A percentile compares a stretch with the other conserved stretches of the same genome.
These are phyloP conservation scores for Xylariomycetidae sp. DNA, from an alignment of 2,329 filamentous ascomycete species.

Conservation along the genomic window DNA sequence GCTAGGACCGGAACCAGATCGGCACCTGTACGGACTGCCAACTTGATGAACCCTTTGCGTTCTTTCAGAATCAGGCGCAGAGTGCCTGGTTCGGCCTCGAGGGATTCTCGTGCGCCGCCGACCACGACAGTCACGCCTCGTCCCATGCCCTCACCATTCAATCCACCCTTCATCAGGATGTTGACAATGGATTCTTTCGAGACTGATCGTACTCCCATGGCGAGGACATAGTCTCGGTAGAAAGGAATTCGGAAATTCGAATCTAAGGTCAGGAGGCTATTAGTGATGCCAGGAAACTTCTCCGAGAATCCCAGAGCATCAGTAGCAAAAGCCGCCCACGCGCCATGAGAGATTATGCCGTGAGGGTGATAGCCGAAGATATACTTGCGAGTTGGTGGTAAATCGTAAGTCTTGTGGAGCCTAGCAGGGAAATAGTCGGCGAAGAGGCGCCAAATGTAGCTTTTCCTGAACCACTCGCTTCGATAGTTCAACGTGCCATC, in stretches of 20 bases:
- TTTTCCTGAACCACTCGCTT: slow-evolving; percentile 67
- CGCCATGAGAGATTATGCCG: slow-evolving; percentile 95
- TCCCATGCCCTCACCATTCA: slow-evolving; percentile 78
- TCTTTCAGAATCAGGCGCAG: slow-evolving; percentile 75
- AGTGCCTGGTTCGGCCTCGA: slow-evolving; percentile 77
- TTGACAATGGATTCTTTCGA: slow-evolving; percentile 91
- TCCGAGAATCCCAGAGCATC: slow-evolving; percentile 83
- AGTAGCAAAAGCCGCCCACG: slow-evolving; percentile 85
- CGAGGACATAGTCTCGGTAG: slow-evolving; percentile 90
- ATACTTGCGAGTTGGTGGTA: slow-evolving; percentile 82
- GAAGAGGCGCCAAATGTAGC: slow-evolving; percentile 81
- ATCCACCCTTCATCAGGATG: slow-evolving; percentile 72
- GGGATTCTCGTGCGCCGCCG: slow-evolving; percentile 85
- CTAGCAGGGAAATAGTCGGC: slow-evolving; percentile 87
- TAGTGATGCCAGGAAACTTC: slow-evolving; percentile 92
- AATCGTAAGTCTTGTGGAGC: slow-evolving; percentile 76
- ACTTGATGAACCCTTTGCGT: slow-evolving; percentile 89
- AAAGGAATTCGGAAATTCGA: slow-evolving; percentile 91
- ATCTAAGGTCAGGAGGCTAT: slow-evolving; percentile 89
- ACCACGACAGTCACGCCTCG: slow-evolving; percentile 96
- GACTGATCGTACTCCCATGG: slow-evolving; percentile 82
- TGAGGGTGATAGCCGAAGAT: slow-evolving; percentile 97
- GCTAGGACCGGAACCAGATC: slow-evolving; percentile 88
- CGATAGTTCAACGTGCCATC: slow-evolving; percentile 73
- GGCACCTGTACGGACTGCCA: slow-evolving; percentile 87